Percentiles rank a stretch among this genome's conserved stretches.
phyloP scores from a whole-genome alignment of 2,329 filamentous ascomycete genomes.

The Thelonectria discophora region DNA sequence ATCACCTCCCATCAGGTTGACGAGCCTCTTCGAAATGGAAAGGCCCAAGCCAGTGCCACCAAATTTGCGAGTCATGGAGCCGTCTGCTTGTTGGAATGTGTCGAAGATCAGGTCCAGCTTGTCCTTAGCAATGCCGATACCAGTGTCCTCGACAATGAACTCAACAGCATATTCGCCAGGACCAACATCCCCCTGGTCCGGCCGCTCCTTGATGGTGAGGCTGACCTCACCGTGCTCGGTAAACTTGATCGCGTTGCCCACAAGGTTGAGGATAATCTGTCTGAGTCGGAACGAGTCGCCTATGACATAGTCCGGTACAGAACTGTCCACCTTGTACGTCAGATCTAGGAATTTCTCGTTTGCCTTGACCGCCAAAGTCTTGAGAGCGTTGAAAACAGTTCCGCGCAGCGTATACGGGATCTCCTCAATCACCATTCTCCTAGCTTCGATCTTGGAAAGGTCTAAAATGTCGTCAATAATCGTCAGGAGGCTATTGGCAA shows the following conservation, averaged over 20 bases:
- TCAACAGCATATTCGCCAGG: constrained; percentile 90
- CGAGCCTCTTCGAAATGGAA: constrained; percentile 93
- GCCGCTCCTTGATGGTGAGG: constrained; percentile 81
- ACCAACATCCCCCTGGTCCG: constrained; percentile 68
- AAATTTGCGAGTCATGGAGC: constrained; percentile 95
- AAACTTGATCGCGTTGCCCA: constrained; percentile 99
- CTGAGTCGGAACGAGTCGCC: constrained; percentile 96
- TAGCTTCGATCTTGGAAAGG: constrained; percentile 87
- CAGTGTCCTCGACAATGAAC: constrained; percentile 94
- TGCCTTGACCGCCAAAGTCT: constrained; percentile 95
- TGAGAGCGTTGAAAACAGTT: constrained; percentile 96
- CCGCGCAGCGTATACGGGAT: constrained; percentile 95
- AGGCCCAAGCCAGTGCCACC: constrained; percentile 93
- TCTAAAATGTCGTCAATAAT: constrained; percentile 90
- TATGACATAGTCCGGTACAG: constrained; percentile 92
- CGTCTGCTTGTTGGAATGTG: constrained; percentile 98
- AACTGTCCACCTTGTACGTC: constrained; percentile 91
- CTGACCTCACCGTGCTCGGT: constrained; percentile 97
- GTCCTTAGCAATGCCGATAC: constrained; percentile 94
- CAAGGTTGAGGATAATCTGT: constrained; percentile 96
- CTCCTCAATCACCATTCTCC: constrained; percentile 97
- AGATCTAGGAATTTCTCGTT: constrained; percentile 95
- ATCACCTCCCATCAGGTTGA: constrained; percentile 95
- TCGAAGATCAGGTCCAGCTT: constrained; percentile 98
- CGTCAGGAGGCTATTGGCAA: constrained; percentile 94